Base-by-base conservation (phyloP, 805 yeast genomes). In the Candida patagonica region DNA sequence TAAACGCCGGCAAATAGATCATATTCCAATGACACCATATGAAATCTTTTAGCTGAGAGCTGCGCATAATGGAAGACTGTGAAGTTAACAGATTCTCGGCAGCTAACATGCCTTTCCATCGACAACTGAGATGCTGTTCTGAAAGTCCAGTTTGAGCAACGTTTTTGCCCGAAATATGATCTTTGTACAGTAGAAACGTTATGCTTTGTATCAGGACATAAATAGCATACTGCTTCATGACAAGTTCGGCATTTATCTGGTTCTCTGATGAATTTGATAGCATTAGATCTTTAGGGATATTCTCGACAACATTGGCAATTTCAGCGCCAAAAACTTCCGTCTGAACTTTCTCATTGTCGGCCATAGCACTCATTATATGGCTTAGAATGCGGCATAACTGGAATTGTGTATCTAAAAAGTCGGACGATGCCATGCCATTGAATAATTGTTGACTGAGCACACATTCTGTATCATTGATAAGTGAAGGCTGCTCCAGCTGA, bases 1-100 rank as follows among this genome's bases (percentile, higher is more conserved):
- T 27, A 24, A 36, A 36, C 12, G 39, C 39, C 2, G 25, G 39
- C 32, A n/a, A 36, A 29, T 36, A 36, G 19, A 36, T 23, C 23
- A 5, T 29, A 10, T 23, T 36, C 39, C 39, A 36, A 24, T 36
- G 39, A 26, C 32, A 36, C 39, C 39, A 36, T 12, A 27, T 16
- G 32, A 36, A 36, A 4, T 36, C 39, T 8, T 29, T 17, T 8
- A 29, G 17, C 7, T 17, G 16, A 12, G 20, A 10, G 7, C 17
- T 29, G 19, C 20, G 10, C 7, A 29, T 5, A 10, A 29, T 10
- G 10, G 10, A 3, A 7, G 16, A 29, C 31, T 29, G 31, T 4
- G 31, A 17, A 4, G 13, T 6, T 5, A 29, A 17, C 31, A 29
- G 8, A 15, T 13, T 29, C 16, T 13, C 16, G 10, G 31, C 31